Evolutionary conservation across 2,329 filamentous ascomycete species (phyloP).

Genomic region (Fusarium beomiforme): DNA sequence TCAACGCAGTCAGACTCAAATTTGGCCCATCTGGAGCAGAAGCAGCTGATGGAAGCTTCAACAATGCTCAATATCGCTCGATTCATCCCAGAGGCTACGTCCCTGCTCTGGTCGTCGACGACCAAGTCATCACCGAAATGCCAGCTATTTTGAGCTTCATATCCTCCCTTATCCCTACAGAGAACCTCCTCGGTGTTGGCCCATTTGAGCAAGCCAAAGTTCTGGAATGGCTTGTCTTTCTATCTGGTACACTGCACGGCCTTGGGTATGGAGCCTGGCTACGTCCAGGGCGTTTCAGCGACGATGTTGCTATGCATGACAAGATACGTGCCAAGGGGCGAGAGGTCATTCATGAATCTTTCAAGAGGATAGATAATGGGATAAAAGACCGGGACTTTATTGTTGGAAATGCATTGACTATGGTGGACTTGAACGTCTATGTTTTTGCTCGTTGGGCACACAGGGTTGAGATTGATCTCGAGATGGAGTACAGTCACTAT

Average conservation of each 20-base stretch:
- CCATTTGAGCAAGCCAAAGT: conserved; percentile 39
- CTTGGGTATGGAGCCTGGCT: conserved; percentile 41
- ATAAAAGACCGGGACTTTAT: not conserved
- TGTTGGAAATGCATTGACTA: conserved; percentile 19
- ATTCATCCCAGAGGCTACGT: conserved; percentile 47
- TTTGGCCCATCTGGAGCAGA: conserved; percentile 25
- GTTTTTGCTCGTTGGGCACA: conserved; percentile 34
- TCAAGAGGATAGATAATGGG: conserved; percentile 5
- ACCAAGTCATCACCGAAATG: conserved; percentile 47
- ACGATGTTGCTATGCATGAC: conserved; percentile 13
- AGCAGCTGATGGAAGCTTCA: conserved; percentile 47
- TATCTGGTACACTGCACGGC: conserved; percentile 47
- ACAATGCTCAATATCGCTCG: conserved; percentile 41
- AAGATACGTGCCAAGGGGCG: conserved; percentile 8
- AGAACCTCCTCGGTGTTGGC: conserved; percentile 35
- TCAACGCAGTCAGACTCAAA: conserved; percentile 34
- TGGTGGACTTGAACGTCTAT: conserved; percentile 35
- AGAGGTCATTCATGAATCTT: not conserved
- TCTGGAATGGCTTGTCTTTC: conserved; percentile 47
- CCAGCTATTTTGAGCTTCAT: conserved; percentile 48
- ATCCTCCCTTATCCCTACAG: conserved; percentile 33
- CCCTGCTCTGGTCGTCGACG: conserved; percentile 44
- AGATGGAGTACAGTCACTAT: conserved; percentile 7
- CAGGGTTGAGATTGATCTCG: conserved; percentile 9
- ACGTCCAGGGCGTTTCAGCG: conserved; percentile 43